These are phyloP conservation scores for Quercus ilex DNA, from an alignment of 306 rosid genomes.

Conservation along the genomic window DNA sequence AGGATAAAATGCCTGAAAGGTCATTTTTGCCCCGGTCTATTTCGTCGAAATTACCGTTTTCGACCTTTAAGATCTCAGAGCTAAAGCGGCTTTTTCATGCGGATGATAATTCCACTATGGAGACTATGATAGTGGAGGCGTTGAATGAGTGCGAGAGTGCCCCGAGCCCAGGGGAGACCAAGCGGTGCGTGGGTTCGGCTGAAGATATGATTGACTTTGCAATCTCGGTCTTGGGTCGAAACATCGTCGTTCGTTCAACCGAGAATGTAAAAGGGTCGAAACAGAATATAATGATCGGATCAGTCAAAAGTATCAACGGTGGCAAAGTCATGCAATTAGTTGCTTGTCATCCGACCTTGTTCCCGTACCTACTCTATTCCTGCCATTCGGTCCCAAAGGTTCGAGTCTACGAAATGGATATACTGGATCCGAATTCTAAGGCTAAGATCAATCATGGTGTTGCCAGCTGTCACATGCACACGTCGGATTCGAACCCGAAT, in stretches of 20 bases:
- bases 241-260: too few relatives aligned
- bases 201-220: conserved; percentile 1
- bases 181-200: conserved; percentile 73
- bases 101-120: conserved; percentile 76
- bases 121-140: conserved; percentile 54
- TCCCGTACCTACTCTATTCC: conserved; percentile 66
- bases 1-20: conserved; percentile 85
- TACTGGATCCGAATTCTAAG: conserved; percentile 58
- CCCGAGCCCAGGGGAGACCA: conserved; percentile 68
- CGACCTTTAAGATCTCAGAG: conserved; percentile 48
- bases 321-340: conserved; percentile 76
- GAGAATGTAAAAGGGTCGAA: too few relatives aligned
- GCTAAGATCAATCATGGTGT: conserved; percentile 72
- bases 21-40: conserved; percentile 83
- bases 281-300: too few relatives aligned
- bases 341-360: conserved; percentile 86
- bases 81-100: conserved; percentile 66
- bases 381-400: conserved; percentile 38
- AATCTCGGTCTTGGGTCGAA: too few relatives aligned
- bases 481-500: conserved; percentile 71
- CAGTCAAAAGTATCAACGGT: conserved; percentile 27
- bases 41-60: conserved; percentile 69
- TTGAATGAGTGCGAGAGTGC: conserved; percentile 74
- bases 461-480: conserved; percentile 86
- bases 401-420: conserved; percentile 84